Conservation (phyloP, 1,284 basidiomycete species). For the Exobasidium rhododendri region DNA sequence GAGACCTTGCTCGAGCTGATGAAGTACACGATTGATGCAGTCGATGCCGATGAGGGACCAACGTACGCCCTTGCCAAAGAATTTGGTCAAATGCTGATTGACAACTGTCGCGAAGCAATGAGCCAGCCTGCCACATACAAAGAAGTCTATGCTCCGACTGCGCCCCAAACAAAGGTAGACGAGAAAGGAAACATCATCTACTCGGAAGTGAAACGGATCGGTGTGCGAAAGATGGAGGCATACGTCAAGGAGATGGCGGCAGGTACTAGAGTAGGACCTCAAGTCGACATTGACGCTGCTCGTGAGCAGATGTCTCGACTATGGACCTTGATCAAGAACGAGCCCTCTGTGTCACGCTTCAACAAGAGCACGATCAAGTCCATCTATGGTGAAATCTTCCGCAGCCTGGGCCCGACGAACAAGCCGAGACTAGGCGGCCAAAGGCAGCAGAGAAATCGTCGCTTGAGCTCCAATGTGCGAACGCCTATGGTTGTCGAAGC, state of each 20-base stretch:
- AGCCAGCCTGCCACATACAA: slow-evolving; percentile 83
- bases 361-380: slow-evolving; percentile 97
- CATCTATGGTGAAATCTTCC: slow-evolving; percentile 89
- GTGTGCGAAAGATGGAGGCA: slow-evolving; percentile 93
- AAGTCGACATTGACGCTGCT: slow-evolving; percentile 73
- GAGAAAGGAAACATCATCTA: slow-evolving; percentile 92
- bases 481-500: slow-evolving; percentile 56
- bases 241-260: slow-evolving; percentile 99
- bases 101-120: slow-evolving; percentile 84
- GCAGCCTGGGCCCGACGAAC: slow-evolving; percentile 61
- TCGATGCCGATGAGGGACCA: slow-evolving; percentile 72
- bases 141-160: slow-evolving; percentile 70
- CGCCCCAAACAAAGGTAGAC: slow-evolving; percentile 88
- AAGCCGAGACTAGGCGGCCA: slow-evolving; percentile 20
- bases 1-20: slow-evolving; percentile 70
- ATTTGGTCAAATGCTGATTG: slow-evolving; percentile 91
- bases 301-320: slow-evolving; percentile 92
- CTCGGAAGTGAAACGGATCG: slow-evolving; percentile 87
- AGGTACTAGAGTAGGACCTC: slow-evolving; percentile 65
- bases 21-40: slow-evolving; percentile 88
- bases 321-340: slow-evolving; percentile 94
- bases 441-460: slow-evolving; percentile 59
- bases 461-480: slow-evolving; percentile 58
- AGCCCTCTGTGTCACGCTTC: slow-evolving; percentile 91
- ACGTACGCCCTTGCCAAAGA: slow-evolving; percentile 91